These are phyloP conservation scores for Sechiopsis laciniata DNA, from an alignment of 306 rosid species.

Conservation along the genomic window DNA sequence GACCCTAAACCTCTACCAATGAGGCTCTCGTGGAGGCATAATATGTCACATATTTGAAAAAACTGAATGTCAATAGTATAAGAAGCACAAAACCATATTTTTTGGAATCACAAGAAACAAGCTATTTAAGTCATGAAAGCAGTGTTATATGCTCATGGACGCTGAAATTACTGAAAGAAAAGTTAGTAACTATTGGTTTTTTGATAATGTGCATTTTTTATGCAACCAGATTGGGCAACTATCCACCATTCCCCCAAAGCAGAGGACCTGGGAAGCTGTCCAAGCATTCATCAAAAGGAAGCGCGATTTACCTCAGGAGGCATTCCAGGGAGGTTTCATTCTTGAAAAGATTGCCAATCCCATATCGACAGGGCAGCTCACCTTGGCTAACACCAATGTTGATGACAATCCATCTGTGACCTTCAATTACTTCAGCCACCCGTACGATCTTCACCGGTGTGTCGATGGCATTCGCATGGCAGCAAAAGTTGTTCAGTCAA, in stretches of 20 bases:
- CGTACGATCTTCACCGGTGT: slow-evolving; percentile 64
- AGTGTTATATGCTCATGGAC: neutral
- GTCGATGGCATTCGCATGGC: slow-evolving; percentile 64
- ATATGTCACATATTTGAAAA: neutral
- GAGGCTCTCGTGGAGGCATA: no score
- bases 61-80: slow-evolving; percentile 3
- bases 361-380: slow-evolving; percentile 66
- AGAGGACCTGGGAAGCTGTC: slow-evolving; percentile 63
- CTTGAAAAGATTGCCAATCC: slow-evolving; percentile 68
- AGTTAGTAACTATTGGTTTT: neutral
- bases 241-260: slow-evolving; percentile 83
- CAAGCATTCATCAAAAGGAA: slow-evolving; percentile 45
- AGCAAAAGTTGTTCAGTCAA: slow-evolving; percentile 52
- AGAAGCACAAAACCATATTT: neutral
- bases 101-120: neutral
- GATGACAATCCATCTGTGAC: slow-evolving; percentile 73
- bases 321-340: slow-evolving; percentile 82
- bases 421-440: slow-evolving; percentile 90
- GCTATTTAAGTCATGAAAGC: slow-evolving; percentile 2
- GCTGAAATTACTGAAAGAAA: neutral
- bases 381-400: slow-evolving; percentile 49
- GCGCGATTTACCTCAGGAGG: slow-evolving; percentile 59
- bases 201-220: slow-evolving; percentile 10
- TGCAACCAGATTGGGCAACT: slow-evolving; percentile 79
- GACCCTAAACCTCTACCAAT: no score